Evolutionary conservation across 495 filamentous ascomycete species (phyloP).

Genomic region (Penicillium flavigenum): DNA sequence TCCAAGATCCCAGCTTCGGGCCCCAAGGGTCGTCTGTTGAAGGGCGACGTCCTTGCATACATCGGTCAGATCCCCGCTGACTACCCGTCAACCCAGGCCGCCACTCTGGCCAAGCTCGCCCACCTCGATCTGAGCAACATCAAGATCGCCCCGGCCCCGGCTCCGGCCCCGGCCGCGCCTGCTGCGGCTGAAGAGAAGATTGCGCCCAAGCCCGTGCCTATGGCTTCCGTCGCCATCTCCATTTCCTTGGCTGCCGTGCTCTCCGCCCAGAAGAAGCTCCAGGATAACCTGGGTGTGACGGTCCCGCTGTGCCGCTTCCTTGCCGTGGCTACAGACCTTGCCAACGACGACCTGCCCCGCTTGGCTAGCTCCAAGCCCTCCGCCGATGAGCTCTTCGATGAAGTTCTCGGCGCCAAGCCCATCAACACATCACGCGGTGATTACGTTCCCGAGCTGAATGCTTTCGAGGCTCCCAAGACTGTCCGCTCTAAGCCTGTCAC

Average conservation of each 20-base stretch:
- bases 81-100: constrained; percentile 67
- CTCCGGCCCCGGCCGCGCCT: constrained; percentile 48
- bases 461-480: constrained; percentile 43
- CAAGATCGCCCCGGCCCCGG: constrained; percentile 71
- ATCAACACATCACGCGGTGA: constrained; percentile 52
- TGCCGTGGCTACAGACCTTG: constrained; percentile 73
- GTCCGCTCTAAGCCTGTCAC: constrained; percentile 29
- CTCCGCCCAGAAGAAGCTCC: constrained; percentile 74
- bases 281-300: constrained; percentile 69
- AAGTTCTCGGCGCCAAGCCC: constrained; percentile 73
- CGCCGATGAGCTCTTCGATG: constrained; percentile 81
- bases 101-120: constrained; percentile 66
- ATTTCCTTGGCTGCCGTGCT: constrained; percentile 76
- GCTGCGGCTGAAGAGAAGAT: constrained; percentile 41
- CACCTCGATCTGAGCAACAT: constrained; percentile 95
- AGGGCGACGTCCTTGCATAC: constrained; percentile 93
- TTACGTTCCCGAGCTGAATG: constrained; percentile 74
- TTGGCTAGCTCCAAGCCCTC: constrained; percentile 59
- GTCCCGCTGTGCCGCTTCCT: constrained; percentile 87
- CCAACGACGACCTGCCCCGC: constrained; percentile 80
- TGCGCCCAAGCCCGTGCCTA: constrained; percentile 33
- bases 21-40: constrained; percentile 84
- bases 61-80: constrained; percentile 69
- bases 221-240: constrained; percentile 56
- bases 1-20: constrained; percentile 83